Evolutionary conservation across 305 asterid species (phyloP).

Genomic region (Solanum hybrid): DNA sequence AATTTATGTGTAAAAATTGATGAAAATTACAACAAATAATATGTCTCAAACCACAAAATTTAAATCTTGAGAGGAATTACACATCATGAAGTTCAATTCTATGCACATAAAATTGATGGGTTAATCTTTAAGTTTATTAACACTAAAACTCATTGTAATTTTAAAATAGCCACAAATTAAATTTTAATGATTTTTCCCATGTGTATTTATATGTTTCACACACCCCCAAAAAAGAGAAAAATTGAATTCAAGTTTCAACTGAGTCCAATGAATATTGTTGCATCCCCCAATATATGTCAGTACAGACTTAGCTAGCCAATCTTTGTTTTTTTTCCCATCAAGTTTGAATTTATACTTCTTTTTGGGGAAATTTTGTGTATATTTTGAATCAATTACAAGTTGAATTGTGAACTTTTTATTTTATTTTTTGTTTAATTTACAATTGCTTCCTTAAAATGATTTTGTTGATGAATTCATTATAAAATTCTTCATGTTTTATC

Average conservation of each 20-base stretch:
- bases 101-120: neutral
- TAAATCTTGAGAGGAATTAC: neutral
- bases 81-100: neutral
- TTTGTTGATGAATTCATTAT: neutral
- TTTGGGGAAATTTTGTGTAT: neutral
- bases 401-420: neutral
- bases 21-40: neutral
- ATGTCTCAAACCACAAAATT: neutral
- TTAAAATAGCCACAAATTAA: neutral
- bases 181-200: neutral
- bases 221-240: neutral
- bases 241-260: neutral
- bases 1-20: neutral
- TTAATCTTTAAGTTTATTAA: neutral
- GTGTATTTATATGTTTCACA: neutral
- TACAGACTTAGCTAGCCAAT: neutral
- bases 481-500: neutral
- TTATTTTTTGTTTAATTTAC: neutral
- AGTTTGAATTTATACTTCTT: neutral
- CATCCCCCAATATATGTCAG: neutral
- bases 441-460: neutral
- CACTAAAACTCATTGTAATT: neutral
- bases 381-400: neutral
- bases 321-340: neutral
- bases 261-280: neutral